Evolutionary conservation across 1,284 basidiomycete species (phyloP).

Genomic region (Fereydounia khargensis): DNA sequence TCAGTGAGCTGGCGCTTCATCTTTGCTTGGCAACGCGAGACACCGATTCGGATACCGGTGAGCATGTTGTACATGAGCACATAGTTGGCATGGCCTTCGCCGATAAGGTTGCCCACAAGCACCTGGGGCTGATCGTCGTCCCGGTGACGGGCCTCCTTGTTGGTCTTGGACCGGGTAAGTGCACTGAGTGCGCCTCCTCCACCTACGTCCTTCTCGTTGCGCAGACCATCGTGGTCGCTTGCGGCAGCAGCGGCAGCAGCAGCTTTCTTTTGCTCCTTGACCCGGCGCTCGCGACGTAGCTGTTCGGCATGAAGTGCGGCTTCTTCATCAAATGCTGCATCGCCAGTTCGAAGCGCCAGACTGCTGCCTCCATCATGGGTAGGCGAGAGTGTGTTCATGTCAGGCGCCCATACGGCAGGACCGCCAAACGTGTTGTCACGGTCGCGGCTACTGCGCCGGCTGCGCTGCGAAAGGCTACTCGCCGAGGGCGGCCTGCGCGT

Average conservation of each 20-base stretch:
- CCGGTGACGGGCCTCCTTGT: conserved; percentile 17
- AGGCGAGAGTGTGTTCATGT: too few relatives aligned
- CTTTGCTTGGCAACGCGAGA: conserved; percentile 94
- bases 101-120: conserved; percentile 90
- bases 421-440: conserved; percentile 17
- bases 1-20: conserved; percentile 77
- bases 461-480: conserved; percentile 11
- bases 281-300: conserved; percentile 42
- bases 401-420: too few relatives aligned
- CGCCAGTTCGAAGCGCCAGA: conserved; percentile 41
- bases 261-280: conserved; percentile 46
- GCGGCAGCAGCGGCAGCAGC: conserved; percentile 24
- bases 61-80: conserved; percentile 99
- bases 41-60: conserved; percentile 92
- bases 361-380: neutral
- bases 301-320: conserved; percentile 50
- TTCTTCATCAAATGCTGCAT: conserved; percentile 52
- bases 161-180: conserved; percentile 26
- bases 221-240: conserved; percentile 2
- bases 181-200: neutral
- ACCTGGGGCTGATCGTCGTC: conserved; percentile 59
- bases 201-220: conserved; percentile 8
- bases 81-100: conserved; percentile 96
- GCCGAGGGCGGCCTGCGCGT: conserved; percentile 18
- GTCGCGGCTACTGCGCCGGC: conserved; percentile 24